These are phyloP conservation scores for Bryopsis sp. DNA, from an alignment of 139 green algal genomes.

Conservation along the genomic window DNA sequence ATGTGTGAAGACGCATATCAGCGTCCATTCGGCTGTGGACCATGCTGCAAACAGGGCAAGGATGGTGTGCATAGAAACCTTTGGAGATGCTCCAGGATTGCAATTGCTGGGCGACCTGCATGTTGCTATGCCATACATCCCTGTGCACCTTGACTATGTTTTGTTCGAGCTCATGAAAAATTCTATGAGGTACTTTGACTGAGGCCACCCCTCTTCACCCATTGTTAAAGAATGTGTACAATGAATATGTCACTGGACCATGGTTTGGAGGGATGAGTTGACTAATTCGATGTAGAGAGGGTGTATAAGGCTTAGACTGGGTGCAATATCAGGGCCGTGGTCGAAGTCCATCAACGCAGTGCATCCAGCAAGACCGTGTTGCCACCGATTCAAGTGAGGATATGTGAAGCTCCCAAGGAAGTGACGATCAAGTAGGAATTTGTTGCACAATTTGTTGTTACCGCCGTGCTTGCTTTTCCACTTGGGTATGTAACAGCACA, in stretches of 20 bases:
- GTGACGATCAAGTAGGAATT: constrained; percentile 31
- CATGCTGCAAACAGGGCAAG: neutral
- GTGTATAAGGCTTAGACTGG: constrained; percentile 28
- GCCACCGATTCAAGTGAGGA: neutral
- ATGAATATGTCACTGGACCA: too few species aligned
- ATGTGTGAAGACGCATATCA: neutral
- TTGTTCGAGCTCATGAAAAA: constrained; percentile 90
- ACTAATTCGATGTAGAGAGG: neutral
- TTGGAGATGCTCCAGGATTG: constrained; percentile 62
- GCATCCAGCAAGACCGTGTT: neutral
- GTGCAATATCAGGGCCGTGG: constrained; percentile 12
- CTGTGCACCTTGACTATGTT: constrained; percentile 87
- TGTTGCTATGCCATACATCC: constrained; percentile 68
- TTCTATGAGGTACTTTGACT: constrained; percentile 31
- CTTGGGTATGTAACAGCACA: neutral
- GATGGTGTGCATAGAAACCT: constrained; percentile 70
- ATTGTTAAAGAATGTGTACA: too few species aligned
- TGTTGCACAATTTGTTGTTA: too few species aligned
- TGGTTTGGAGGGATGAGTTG: too few species aligned
- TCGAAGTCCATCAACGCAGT: too few species aligned
- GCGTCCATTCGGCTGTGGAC: neutral
- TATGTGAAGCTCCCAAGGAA: constrained; percentile 23
- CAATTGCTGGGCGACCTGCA: constrained; percentile 41
- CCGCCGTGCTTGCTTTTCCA: too few species aligned
- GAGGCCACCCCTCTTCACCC: neutral